Evolutionary conservation across 768 basidiomycete species (phyloP).

Genomic region (Cystobasidium tubakii): DNA sequence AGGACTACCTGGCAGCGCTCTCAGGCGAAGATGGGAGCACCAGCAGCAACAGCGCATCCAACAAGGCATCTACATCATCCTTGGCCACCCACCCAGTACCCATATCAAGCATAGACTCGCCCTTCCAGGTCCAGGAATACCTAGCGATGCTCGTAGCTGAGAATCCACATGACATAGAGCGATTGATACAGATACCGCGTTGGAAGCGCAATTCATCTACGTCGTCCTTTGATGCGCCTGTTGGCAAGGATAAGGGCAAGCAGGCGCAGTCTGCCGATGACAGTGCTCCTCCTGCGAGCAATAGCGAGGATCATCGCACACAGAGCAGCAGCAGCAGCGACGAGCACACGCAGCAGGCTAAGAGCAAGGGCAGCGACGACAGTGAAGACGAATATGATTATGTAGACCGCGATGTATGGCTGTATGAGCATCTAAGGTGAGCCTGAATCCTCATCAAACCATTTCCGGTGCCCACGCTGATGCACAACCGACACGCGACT

Average conservation of each 20-base stretch:
- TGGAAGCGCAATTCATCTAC: neutral
- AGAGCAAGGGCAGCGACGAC: constrained; percentile 48
- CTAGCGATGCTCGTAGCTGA: constrained; percentile 77
- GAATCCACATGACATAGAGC: constrained; percentile 80
- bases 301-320: too few species aligned
- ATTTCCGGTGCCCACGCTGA: neutral
- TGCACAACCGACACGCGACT: neutral
- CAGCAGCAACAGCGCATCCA: too few species aligned
- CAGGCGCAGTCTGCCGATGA: neutral
- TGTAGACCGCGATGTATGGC: constrained; percentile 80
- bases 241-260: neutral
- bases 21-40: constrained; percentile 7
- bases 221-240: neutral
- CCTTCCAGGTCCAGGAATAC: constrained; percentile 91
- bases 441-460: constrained; percentile 49
- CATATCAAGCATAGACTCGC: constrained; percentile 62
- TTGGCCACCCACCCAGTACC: neutral
- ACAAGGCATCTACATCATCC: neutral
- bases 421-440: constrained; percentile 64
- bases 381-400: constrained; percentile 53
- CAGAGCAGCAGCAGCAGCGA: constrained; percentile 43
- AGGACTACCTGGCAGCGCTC: constrained; percentile 30
- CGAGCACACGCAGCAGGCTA: constrained; percentile 26
- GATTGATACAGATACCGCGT: constrained; percentile 67
- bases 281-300: neutral